Conservation (phyloP, 192 early-diverging fungal species). For the Backusella macrospora region DNA sequence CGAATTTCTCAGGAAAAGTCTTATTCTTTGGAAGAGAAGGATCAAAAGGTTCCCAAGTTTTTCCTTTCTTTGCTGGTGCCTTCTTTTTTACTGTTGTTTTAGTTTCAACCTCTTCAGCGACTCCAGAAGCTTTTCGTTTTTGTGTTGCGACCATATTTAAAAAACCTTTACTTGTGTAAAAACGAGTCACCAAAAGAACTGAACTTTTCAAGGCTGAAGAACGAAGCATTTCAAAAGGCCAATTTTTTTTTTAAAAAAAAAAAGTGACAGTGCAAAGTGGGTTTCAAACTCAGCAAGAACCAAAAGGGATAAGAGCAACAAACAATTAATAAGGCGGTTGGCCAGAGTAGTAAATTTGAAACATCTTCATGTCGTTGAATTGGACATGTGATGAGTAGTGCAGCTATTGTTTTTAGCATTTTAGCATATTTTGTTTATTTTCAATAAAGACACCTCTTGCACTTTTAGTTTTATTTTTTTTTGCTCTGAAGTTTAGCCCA, state of each 20-base stretch:
- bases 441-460: too few species aligned
- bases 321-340: too few species aligned
- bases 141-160: background rate
- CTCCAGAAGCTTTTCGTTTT: background rate
- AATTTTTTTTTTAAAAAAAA: background rate
- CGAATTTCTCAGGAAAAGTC: slow-evolving; percentile 62
- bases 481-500: too few species aligned
- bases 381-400: too few species aligned
- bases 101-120: background rate
- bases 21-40: slow-evolving; percentile 58
- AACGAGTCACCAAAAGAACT: slow-evolving; percentile 2
- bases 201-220: background rate
- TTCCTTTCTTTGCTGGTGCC: background rate
- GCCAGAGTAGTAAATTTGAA: too few species aligned
- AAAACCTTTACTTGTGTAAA: slow-evolving; percentile 2
- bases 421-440: too few species aligned
- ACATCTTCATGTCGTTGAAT: too few species aligned
- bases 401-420: too few species aligned
- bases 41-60: slow-evolving; percentile 32
- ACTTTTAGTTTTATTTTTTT: too few species aligned
- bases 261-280: background rate
- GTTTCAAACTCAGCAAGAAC: too few species aligned
- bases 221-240: background rate
- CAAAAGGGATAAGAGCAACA: too few species aligned
- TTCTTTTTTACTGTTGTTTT: slow-evolving; percentile 12